Evolutionary conservation across 2,329 filamentous ascomycete species (phyloP).

Genomic region (Alternaria sp.): DNA sequence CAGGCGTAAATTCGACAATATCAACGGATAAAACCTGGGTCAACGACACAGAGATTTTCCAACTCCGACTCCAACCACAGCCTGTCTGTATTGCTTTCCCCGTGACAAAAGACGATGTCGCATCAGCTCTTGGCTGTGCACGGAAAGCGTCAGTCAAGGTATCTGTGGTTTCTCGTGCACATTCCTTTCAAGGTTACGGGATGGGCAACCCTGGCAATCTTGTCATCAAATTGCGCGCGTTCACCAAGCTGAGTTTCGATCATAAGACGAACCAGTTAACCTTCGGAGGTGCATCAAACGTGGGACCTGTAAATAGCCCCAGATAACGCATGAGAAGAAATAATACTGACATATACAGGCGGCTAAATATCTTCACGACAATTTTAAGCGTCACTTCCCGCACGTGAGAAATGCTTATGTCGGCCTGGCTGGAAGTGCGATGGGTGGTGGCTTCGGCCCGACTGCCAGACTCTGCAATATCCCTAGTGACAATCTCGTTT

Average conservation of each 20-base stretch:
- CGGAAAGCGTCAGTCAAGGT: slow-evolving; percentile 25
- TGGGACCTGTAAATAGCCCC: slow-evolving; percentile 12
- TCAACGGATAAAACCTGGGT: slow-evolving; percentile 22
- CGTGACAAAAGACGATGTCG: slow-evolving; percentile 15
- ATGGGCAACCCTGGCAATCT: slow-evolving; percentile 24
- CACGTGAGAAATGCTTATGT: slow-evolving; percentile 25
- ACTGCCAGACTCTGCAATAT: slow-evolving; percentile 20
- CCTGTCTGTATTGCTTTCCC: slow-evolving; percentile 23
- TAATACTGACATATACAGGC: not conserved
- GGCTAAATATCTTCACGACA: slow-evolving; percentile 21
- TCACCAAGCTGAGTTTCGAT: slow-evolving; percentile 24
- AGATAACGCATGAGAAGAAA: not conserved
- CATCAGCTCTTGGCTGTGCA: slow-evolving; percentile 20
- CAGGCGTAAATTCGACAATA: slow-evolving; percentile 10
- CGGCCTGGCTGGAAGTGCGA: slow-evolving; percentile 15
- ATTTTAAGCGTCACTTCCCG: slow-evolving; percentile 19
- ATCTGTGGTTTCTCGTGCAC: slow-evolving; percentile 17
- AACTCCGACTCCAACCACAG: slow-evolving; percentile 19
- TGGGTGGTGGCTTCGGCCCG: slow-evolving; percentile 24
- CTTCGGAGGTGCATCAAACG: slow-evolving; percentile 20
- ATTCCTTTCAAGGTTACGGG: slow-evolving; percentile 26
- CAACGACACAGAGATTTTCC: slow-evolving; percentile 22
- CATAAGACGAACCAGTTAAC: slow-evolving; percentile 22
- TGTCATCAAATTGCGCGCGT: slow-evolving; percentile 19
- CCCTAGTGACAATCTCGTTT: slow-evolving; percentile 22